Evolutionary conservation across 768 basidiomycete genomes (phyloP), one percentile per base, ranked within the genome.

Genomic region (Russula virescens): DNA sequence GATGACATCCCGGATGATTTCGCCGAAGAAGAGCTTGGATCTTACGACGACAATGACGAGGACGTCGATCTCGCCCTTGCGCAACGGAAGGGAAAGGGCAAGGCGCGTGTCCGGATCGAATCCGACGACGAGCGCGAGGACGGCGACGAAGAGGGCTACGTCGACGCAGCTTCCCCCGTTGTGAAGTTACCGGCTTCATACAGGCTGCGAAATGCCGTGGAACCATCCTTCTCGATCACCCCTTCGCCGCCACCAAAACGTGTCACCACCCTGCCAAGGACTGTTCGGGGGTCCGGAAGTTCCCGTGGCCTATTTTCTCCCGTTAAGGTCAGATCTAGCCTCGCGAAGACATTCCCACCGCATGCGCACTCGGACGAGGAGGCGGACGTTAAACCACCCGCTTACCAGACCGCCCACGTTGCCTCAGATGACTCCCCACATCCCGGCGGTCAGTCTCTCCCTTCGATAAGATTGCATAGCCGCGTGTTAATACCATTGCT

Each of bases 21-120:
- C 11, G 63, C 53, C 2, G 63, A 60, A 19, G 63, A 60, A 48
- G 58, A 55, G 6, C 47, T 55, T 16, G 63, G 31, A 10, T 64
- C 42, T 21, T 52, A 65, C 14, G 55, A 65, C 14, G 61, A 65
- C n/a, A 61, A 65, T 14, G 64, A 65, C n/a, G 61, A 65, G 7
- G 64, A 62, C 4, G 35, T 62, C 18, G 45, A 57, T 21, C 13
- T 45, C 25, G 11, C 55, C 2, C 54, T 34, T 25, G 45, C 61
- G 9, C 18, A 21, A 9, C 49, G 40, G 16, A 65, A 63, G 38
- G 55, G 64, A 5, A 65, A 63, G 38, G 60, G 43, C 13, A 55
- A 50, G 35, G 31, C 55, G 14, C 64, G 60, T 16, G n/a, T 42
- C 16, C 61, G 64, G 16, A 63, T 62, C 19, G 60, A 57, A 56